Conservation (phyloP, 2,329 filamentous ascomycete species). For the Exserohilum turcica region DNA sequence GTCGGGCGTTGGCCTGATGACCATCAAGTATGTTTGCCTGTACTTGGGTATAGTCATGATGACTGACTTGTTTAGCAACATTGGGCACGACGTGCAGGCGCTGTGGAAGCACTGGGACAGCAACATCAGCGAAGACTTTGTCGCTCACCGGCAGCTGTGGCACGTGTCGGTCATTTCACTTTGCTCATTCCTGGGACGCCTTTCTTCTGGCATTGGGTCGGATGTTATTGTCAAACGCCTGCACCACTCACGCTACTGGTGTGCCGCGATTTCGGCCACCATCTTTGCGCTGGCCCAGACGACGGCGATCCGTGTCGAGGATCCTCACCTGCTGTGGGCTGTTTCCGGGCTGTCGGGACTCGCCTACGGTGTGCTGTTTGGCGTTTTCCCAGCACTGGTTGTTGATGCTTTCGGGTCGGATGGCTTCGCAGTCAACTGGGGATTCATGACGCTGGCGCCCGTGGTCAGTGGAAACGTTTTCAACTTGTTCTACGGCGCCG, state of each 20-base stretch:
- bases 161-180: conserved; percentile 95
- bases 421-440: conserved; percentile 94
- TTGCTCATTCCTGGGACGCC: conserved; percentile 80
- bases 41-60: not conserved
- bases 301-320: conserved; percentile 72
- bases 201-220: conserved; percentile 76
- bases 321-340: conserved; percentile 76
- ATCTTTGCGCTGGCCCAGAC: conserved; percentile 83
- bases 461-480: conserved; percentile 89
- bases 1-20: conserved; percentile 94
- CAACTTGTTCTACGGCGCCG: conserved; percentile 84
- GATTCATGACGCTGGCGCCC: conserved; percentile 87
- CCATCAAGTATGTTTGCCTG: conserved; percentile 79
- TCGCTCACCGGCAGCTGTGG: conserved; percentile 81
- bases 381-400: conserved; percentile 84
- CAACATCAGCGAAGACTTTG: conserved; percentile 71
- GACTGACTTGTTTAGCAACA: conserved; percentile 69
- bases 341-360: conserved; percentile 85
- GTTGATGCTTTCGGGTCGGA: conserved; percentile 90
- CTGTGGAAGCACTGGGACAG: conserved; percentile 87
- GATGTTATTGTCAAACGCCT: conserved; percentile 85
- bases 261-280: conserved; percentile 74
- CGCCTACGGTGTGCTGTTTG: conserved; percentile 91
- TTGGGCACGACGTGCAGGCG: conserved; percentile 86
- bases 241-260: conserved; percentile 86